A percentile compares a stretch with the other conserved stretches of the same genome.
These are phyloP conservation scores for Coemansia umbellata DNA, from an alignment of 192 early-diverging fungal species.

Conservation along the genomic window DNA sequence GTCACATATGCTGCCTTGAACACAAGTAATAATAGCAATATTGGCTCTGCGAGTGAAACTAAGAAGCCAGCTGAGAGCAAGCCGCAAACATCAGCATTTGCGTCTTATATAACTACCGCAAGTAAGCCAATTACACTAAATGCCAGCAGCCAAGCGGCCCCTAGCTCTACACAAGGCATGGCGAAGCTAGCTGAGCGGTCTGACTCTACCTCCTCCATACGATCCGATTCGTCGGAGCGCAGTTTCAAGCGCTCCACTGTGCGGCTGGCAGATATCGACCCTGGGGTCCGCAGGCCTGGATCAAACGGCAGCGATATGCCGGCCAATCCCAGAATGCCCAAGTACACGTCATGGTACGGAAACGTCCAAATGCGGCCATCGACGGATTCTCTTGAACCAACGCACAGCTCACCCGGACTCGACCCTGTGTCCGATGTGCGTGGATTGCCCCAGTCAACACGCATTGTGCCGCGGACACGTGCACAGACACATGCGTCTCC, in stretches of 20 bases:
- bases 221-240: conserved; percentile 41
- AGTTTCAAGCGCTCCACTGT: conserved; percentile 46
- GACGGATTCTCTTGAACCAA: background rate
- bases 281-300: background rate
- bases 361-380: background rate
- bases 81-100: background rate
- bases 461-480: conserved; percentile 21
- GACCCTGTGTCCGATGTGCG: background rate
- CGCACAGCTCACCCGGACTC: background rate
- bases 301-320: background rate
- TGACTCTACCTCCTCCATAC: conserved; percentile 8
- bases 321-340: background rate
- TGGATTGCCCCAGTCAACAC: conserved; percentile 18
- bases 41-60: no score
- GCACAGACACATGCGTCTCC: conserved; percentile 1
- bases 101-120: no score
- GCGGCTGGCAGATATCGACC: conserved; percentile 33
- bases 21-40: no score
- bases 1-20: no score
- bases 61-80: background rate
- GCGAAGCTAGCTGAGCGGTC: background rate
- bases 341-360: conserved; percentile 21
- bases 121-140: background rate
- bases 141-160: no score
- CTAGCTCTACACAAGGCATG: no score